A percentile compares a stretch with the other conserved stretches of the same genome.
Conservation (phyloP, 805 yeast genomes). For the Barnettozyma sucrosica region DNA sequence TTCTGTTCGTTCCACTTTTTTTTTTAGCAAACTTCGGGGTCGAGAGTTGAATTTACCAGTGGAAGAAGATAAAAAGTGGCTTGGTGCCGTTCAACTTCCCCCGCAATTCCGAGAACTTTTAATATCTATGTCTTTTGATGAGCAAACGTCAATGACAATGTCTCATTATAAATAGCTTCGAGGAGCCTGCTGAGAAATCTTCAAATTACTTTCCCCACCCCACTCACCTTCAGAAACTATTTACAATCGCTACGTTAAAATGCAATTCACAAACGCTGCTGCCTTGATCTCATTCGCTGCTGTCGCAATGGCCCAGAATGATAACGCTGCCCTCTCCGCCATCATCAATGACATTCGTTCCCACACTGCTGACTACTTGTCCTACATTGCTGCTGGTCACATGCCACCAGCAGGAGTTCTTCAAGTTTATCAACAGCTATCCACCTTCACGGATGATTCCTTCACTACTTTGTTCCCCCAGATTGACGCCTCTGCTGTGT, state of each 20-base stretch:
- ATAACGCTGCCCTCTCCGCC: constrained; percentile 2
- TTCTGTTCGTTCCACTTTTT: not conserved
- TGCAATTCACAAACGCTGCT: constrained; percentile 6
- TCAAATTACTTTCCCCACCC: not conserved
- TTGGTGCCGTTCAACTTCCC: not conserved
- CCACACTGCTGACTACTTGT: constrained; percentile 19
- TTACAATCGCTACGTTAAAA: not conserved
- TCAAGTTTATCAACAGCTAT: constrained; percentile 22
- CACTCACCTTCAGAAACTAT: not conserved
- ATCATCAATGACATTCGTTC: constrained; percentile 16
- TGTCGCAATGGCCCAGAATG: constrained; percentile 6
- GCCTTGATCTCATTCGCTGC: constrained; percentile 6
- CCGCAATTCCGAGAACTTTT: not conserved
- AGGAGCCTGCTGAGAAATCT: not conserved
- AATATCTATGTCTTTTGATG: not conserved
- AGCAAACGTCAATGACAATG: not conserved
- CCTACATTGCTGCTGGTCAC: constrained; percentile 18
- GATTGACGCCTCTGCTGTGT: constrained; percentile 25
- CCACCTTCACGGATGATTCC: constrained; percentile 30
- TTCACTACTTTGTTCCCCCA: constrained; percentile 28
- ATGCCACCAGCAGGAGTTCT: constrained; percentile 28
- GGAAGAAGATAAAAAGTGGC: not conserved
- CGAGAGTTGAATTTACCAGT: not conserved
- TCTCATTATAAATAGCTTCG: not conserved
- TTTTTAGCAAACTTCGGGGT: not conserved